phyloP scores from a whole-genome alignment of 192 early-diverging fungal species.

The Podila verticillata region DNA sequence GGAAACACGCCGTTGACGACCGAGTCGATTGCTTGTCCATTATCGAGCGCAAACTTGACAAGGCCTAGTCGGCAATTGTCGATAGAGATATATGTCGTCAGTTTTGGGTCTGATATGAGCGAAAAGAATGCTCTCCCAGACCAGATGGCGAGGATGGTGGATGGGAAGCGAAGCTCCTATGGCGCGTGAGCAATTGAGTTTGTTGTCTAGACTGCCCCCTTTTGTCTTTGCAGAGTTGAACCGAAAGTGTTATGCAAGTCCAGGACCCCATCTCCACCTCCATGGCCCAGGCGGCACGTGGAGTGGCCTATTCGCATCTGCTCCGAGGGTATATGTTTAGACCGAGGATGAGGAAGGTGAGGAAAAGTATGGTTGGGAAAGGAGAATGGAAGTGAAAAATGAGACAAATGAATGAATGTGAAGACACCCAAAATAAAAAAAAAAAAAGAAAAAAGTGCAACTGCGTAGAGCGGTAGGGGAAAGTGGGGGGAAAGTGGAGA shows the following conservation, averaged over 20 bases:
- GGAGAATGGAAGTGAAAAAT: not conserved
- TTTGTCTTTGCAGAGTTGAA: too few relatives aligned
- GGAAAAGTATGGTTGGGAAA: not conserved
- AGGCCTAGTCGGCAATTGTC: constrained; percentile 47
- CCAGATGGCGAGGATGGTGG: not conserved
- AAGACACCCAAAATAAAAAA: too few relatives aligned
- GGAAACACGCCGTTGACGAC: constrained; percentile 72
- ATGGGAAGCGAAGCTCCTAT: not conserved
- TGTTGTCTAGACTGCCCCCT: too few relatives aligned
- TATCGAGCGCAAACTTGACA: constrained; percentile 72
- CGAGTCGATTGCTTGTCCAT: constrained; percentile 79
- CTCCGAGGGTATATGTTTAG: not conserved
- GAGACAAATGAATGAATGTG: too few relatives aligned
- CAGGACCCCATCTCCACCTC: too few relatives aligned
- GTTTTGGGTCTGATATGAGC: not conserved
- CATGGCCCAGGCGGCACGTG: not conserved
- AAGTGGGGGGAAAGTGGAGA: not conserved
- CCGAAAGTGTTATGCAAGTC: too few relatives aligned
- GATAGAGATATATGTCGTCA: too few relatives aligned
- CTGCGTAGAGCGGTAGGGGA: not conserved
- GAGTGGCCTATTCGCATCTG: not conserved
- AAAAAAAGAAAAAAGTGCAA: not conserved
- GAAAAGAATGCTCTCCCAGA: not conserved
- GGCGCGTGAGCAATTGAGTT: too few relatives aligned
- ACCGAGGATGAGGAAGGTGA: not conserved